Conservation (phyloP, 305 asterid species). For the Fraxinus greggii region DNA sequence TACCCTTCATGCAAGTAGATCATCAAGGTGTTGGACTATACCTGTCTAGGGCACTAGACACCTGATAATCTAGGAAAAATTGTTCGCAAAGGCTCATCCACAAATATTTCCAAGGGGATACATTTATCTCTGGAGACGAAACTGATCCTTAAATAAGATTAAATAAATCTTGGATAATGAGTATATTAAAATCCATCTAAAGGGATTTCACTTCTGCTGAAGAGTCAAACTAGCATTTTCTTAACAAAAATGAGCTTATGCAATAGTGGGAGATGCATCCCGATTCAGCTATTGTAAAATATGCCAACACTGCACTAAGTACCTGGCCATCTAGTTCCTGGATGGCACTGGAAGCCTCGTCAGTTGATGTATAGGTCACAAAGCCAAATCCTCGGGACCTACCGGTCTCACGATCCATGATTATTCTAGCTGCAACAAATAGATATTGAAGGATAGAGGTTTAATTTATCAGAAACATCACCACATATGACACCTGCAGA, state of each 20-base stretch:
- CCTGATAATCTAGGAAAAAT: not conserved
- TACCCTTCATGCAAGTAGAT: not conserved
- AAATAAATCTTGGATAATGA: not conserved
- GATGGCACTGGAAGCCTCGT: conserved; percentile 76
- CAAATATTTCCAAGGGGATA: not conserved
- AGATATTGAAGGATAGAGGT: not conserved
- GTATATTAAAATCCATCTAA: not conserved
- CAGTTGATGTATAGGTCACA: conserved; percentile 64
- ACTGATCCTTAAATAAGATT: not conserved
- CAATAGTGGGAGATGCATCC: not conserved
- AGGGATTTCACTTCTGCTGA: not conserved
- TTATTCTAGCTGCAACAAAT: conserved; percentile 59
- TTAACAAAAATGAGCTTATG: not conserved
- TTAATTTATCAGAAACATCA: not conserved
- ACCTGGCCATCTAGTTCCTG: conserved; percentile 87
- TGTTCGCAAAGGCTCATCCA: not conserved
- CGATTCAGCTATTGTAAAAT: not conserved
- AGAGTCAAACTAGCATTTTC: not conserved
- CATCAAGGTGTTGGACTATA: not conserved
- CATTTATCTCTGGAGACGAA: not conserved
- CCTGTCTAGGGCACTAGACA: not conserved
- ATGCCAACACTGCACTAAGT: not conserved
- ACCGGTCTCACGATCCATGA: conserved; percentile 79
- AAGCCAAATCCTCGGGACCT: conserved; percentile 92
- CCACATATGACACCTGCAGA: not conserved